These are phyloP conservation scores for Hura crepitans DNA, from an alignment of 441 rosid species.

Conservation along the genomic window DNA sequence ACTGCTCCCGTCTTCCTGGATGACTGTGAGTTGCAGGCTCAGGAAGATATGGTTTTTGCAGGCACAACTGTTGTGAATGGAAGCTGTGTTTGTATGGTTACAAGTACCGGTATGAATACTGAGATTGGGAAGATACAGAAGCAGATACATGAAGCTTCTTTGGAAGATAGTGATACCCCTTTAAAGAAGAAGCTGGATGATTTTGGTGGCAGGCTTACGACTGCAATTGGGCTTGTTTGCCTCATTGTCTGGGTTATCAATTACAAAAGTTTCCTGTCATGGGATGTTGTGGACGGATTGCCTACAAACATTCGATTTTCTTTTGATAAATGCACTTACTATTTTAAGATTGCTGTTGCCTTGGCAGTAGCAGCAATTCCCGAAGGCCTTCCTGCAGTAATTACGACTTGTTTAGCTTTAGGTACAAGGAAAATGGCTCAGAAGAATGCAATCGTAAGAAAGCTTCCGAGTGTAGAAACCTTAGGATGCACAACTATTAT, in stretches of 20 bases:
- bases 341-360: conserved; percentile 88
- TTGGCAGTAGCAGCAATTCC: conserved; percentile 97
- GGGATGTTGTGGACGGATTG: conserved; percentile 68
- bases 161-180: conserved; percentile 79
- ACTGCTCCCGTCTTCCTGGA: conserved; percentile 41
- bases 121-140: conserved; percentile 86
- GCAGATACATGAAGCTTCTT: conserved; percentile 82
- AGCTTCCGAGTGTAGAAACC: conserved; percentile 92
- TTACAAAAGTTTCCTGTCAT: conserved; percentile 71
- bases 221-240: conserved; percentile 70
- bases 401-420: conserved; percentile 79
- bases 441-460: conserved; percentile 81
- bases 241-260: conserved; percentile 74
- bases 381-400: conserved; percentile 94
- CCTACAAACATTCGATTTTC: conserved; percentile 63
- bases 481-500: conserved; percentile 92
- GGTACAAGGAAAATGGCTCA: conserved; percentile 96
- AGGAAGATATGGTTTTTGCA: conserved; percentile 78
- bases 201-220: conserved; percentile 68
- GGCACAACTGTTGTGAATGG: conserved; percentile 89
- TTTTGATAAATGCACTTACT: conserved; percentile 80
- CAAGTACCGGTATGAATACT: conserved; percentile 71
- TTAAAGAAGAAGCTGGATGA: conserved; percentile 84
- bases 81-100: conserved; percentile 56
- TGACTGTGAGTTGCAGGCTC: conserved; percentile 76